Evolutionary conservation across 2,329 filamentous ascomycete species (phyloP), one percentile per base, ranked within the genome.

Genomic region (Neonectria sp.): DNA sequence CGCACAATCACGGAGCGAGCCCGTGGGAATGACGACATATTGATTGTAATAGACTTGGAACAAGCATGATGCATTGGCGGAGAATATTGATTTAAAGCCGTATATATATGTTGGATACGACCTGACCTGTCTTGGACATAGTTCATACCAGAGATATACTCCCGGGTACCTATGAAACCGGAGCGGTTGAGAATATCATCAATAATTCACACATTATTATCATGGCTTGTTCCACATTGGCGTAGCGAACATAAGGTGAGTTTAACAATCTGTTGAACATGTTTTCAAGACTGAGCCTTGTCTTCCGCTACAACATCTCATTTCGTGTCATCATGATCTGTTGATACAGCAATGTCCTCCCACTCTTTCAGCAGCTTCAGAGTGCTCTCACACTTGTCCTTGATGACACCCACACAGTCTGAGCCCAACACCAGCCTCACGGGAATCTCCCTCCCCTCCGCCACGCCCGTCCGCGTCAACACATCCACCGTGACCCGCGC

Each of bases 401-500:
- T 81, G 24, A 88, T 80, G 2, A 70, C 73, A 12, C 76, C 62
- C 11, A 85, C 68, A 8, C 77, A 77, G 73, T 90, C 89, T 4
- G 78, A 80, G 0, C 89, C 90, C 43, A 91, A 78, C 24, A 84
- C 79, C 33, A 91, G 64, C 24, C 89, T 79, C 8, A 85, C 64
- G 0, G 88, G 89, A 8, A 90, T 78, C 27, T 84, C 80, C 69
- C 78, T 85, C 0, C 86, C 87, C 65, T 73, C 66, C 1, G 81
- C 86, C 33, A 79, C 78, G 0, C 88, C 88, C 3, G 80, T 82
- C 61, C 79, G 79, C 6, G 85, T 88, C 72, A 91, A 71, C n/a
- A 88, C 80, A 72, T 91, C 88, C 6, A 90, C 82, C 37, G 88
- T 81, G 3, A 87, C 81, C 64, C 79, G 81, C 12, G 79, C 78